Evolutionary conservation across 2,329 filamentous ascomycete genomes (phyloP), one percentile per base, ranked within the genome.

Genomic region (Aspergillus vadensis): DNA sequence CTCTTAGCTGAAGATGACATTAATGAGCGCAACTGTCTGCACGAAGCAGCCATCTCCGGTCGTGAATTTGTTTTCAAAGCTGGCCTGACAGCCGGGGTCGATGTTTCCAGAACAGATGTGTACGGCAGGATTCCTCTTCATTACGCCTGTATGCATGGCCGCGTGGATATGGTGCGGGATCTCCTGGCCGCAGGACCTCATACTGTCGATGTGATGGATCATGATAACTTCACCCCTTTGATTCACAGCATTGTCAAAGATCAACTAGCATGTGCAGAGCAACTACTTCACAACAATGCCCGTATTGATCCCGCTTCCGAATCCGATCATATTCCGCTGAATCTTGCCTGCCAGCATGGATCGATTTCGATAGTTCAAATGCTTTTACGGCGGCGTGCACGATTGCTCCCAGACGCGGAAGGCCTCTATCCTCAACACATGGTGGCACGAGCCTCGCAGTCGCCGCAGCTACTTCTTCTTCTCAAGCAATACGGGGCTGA

Each of bases 341-440:
- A 98, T 72, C 81, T 99, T 55, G 94, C 95, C 47, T 99, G 95
- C 73, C 94, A 98, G 73, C 91, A 97, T 77, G 94, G 92, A 2
- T 95, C 92, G 0, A 81, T 92, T 23, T 85, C 88, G 14, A 94
- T 97, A 61, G 91, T 96, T 15, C 88, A 93, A 71, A 83, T 97
- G 62, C 85, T 99, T 1, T 82, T 99, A 54, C 88, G 91, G 69
- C 87, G 91, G 67, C 88, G 89, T 8, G 92, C 94, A 5, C 84
- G 86, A 59, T 89, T 99, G 61, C 81, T 97, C n/a, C 89, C 95
- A 8, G 95, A 99, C 77, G 95, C 95, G 2, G 95, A 99, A 80
- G 95, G 95, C 1, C 82, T 99, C 10, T 99, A 91, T 72, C 95
- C 95, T n/a, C 95, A 98, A 73, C 95, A 99, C 77, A 85, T 98